Percentiles rank a stretch among this genome's conserved stretches.
phyloP scores from a whole-genome alignment of 257 asterid genomes.

The Solanum arcanum region DNA sequence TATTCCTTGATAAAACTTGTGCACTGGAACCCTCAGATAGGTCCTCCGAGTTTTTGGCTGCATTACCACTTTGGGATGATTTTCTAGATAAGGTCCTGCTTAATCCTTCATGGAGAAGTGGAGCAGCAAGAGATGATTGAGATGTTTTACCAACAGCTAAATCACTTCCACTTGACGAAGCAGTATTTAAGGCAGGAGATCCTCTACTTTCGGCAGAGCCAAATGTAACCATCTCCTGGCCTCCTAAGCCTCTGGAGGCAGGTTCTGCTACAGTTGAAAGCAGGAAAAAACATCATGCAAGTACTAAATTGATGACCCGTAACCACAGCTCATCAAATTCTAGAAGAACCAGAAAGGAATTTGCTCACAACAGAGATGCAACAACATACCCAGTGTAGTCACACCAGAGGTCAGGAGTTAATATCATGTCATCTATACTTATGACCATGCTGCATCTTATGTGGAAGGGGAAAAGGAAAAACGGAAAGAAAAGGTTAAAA shows the following conservation, averaged over 20 bases:
- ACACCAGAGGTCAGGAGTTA: neutral
- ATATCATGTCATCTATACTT: neutral
- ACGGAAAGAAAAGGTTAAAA: neutral
- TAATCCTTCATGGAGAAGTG: constrained; percentile 41
- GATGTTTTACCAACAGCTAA: constrained; percentile 25
- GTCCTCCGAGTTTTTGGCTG: neutral
- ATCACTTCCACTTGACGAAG: constrained; percentile 27
- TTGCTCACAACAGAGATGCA: neutral
- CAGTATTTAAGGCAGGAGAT: constrained; percentile 5
- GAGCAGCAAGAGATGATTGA: constrained; percentile 38
- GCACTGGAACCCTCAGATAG: constrained; percentile 6
- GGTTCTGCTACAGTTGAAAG: constrained; percentile 29
- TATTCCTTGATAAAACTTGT: constrained; percentile 22
- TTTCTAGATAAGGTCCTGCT: constrained; percentile 23
- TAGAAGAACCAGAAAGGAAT: neutral
- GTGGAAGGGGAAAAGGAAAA: neutral
- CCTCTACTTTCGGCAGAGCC: constrained; percentile 43
- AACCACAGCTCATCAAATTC: neutral
- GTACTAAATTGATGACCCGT: neutral
- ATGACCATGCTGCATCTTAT: neutral
- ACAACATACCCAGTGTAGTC: neutral
- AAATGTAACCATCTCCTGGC: constrained; percentile 60
- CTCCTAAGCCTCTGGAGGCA: constrained; percentile 25
- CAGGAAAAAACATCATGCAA: neutral
- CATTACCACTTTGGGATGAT: constrained; percentile 17